These are phyloP conservation scores for Jatropha curcas DNA, from an alignment of 345 rosid species.

Conservation along the genomic window DNA sequence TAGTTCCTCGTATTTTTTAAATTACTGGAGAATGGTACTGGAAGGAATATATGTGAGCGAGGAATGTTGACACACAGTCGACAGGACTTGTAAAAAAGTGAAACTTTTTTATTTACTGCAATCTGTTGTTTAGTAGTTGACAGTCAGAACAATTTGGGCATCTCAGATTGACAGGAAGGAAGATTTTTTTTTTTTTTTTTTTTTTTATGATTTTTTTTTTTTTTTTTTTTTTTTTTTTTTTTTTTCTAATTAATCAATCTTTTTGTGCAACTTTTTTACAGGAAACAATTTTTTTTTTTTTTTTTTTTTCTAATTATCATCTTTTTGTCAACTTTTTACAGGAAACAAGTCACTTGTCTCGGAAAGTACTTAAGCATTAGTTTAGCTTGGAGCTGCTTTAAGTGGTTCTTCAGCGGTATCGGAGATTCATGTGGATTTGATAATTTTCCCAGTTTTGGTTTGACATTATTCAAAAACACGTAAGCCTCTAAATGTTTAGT, in stretches of 20 bases:
- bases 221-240: no score
- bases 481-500: slow-evolving; percentile 38
- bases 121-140: not conserved
- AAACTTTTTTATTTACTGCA: no score
- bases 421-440: slow-evolving; percentile 96
- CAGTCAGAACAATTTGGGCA: not conserved
- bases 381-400: slow-evolving; percentile 92
- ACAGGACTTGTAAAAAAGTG: not conserved
- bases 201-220: no score
- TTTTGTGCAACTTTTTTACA: no score
- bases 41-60: not conserved
- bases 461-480: slow-evolving; percentile 80
- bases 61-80: not conserved
- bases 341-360: slow-evolving; percentile 84
- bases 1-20: slow-evolving; percentile 8
- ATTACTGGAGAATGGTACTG: not conserved
- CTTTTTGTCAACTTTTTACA: slow-evolving; percentile 33
- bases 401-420: slow-evolving; percentile 95
- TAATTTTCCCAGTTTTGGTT: slow-evolving; percentile 85
- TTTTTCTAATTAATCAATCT: no score
- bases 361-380: slow-evolving; percentile 91
- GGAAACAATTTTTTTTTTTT: no score
- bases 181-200: no score
- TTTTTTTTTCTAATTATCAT: not conserved
- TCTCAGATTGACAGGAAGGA: not conserved